A percentile compares a stretch with the other conserved stretches of the same genome.
phyloP scores from a whole-genome alignment of 169 alveolate species.

The Eimeria brunetti region DNA sequence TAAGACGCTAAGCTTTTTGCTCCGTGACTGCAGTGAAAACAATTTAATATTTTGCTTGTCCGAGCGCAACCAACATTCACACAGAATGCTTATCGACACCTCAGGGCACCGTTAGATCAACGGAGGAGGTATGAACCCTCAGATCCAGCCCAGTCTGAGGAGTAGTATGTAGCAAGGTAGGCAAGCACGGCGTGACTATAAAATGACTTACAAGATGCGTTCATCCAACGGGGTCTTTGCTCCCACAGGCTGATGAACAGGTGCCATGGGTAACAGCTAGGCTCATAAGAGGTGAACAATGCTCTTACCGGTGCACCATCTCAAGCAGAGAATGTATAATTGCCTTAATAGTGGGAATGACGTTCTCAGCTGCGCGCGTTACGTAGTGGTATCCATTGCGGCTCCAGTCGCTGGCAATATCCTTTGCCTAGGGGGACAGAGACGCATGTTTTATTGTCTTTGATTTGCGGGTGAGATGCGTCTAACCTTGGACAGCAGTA shows the following conservation, averaged over 20 bases:
- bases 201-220: conserved; percentile 41
- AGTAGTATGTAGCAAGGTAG: background rate
- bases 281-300: background rate
- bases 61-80: conserved; percentile 9
- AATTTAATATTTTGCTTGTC: conserved; percentile 24
- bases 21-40: conserved; percentile 28
- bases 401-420: conserved; percentile 6
- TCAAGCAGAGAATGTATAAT: conserved; percentile 1
- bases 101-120: conserved; percentile 3
- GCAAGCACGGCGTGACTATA: background rate
- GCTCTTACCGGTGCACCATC: conserved; percentile 32
- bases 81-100: conserved; percentile 15
- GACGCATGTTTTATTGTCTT: background rate
- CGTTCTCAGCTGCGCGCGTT: conserved; percentile 41
- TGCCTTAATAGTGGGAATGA: conserved; percentile 4
- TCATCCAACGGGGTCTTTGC: conserved; percentile 62
- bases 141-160: conserved; percentile 60
- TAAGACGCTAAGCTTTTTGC: conserved; percentile 3
- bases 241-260: conserved; percentile 43
- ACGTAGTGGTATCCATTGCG: conserved; percentile 61
- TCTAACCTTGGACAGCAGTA: background rate
- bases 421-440: conserved; percentile 35
- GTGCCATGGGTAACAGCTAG: background rate
- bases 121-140: conserved; percentile 72
- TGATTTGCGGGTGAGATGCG: background rate